phyloP scores from a whole-genome alignment of 2,329 filamentous ascomycete species.

The Botryotinia convoluta region DNA sequence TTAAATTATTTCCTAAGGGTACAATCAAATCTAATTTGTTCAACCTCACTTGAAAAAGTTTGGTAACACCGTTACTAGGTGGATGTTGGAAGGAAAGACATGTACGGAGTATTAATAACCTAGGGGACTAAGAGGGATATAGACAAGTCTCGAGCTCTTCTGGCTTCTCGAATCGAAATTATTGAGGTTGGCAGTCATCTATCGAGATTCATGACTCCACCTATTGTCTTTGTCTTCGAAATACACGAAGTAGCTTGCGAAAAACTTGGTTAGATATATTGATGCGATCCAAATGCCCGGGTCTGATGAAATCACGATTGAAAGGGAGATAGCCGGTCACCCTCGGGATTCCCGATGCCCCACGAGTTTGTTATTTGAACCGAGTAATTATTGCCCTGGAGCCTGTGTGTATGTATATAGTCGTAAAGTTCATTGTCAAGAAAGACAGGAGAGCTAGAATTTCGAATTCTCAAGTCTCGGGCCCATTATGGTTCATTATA shows the following conservation, averaged over 20 bases:
- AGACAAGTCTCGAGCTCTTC: not conserved
- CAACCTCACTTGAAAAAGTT: not conserved
- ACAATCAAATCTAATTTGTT: not conserved
- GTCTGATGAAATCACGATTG: not conserved
- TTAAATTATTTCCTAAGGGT: not conserved
- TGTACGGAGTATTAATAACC: not conserved
- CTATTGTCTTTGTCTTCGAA: not conserved
- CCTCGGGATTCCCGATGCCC: not conserved
- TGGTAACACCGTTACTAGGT: not conserved
- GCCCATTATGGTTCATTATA: not conserved
- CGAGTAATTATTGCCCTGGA: not conserved
- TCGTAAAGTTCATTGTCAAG: not conserved
- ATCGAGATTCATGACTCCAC: constrained; percentile 1
- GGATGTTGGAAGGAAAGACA: constrained; percentile 1
- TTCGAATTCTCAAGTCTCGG: not conserved
- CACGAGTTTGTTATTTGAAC: not conserved
- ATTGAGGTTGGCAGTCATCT: not conserved
- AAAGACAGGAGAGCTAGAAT: not conserved
- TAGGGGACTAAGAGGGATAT: not conserved
- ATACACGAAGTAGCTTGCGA: not conserved
- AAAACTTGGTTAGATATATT: not conserved
- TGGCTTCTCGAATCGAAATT: constrained; percentile 4
- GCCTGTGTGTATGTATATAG: not conserved
- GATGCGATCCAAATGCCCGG: not conserved
- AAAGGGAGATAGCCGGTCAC: not conserved